phyloP scores from a whole-genome alignment of 495 filamentous ascomycete genomes.

The Cryomyces minteri region DNA sequence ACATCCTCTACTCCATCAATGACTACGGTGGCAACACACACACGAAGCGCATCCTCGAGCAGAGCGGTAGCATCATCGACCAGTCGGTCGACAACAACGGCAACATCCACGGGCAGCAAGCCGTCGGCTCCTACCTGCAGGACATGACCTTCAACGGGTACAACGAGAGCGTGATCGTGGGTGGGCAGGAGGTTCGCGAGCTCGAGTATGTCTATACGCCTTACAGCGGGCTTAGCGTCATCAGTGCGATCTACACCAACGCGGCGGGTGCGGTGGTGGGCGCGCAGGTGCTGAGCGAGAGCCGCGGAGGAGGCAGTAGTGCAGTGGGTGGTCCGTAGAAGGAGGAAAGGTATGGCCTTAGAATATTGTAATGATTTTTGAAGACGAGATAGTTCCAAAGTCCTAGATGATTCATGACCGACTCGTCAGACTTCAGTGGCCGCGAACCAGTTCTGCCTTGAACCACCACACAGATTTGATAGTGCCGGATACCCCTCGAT shows the following conservation, averaged over 20 bases:
- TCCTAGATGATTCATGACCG: no score
- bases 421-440: no score
- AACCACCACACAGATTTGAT: no score
- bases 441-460: no score
- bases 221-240: conserved; percentile 28
- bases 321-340: conserved; percentile 22
- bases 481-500: no score
- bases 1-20: conserved; percentile 36
- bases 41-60: conserved; percentile 34
- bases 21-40: conserved; percentile 34
- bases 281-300: conserved; percentile 32
- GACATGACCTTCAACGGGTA: conserved; percentile 36
- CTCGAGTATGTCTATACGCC: conserved; percentile 33
- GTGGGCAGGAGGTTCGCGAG: conserved; percentile 25
- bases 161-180: conserved; percentile 24
- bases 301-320: conserved; percentile 28
- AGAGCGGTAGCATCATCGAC: conserved; percentile 34
- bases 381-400: no score
- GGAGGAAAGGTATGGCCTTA: no score
- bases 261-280: conserved; percentile 25
- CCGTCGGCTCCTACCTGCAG: conserved; percentile 27
- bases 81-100: conserved; percentile 34
- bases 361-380: no score
- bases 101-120: conserved; percentile 16
- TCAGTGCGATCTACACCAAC: conserved; percentile 29